Evolutionary conservation across 139 green algal genomes (phyloP).

Genomic region (Micromonas commoda): DNA sequence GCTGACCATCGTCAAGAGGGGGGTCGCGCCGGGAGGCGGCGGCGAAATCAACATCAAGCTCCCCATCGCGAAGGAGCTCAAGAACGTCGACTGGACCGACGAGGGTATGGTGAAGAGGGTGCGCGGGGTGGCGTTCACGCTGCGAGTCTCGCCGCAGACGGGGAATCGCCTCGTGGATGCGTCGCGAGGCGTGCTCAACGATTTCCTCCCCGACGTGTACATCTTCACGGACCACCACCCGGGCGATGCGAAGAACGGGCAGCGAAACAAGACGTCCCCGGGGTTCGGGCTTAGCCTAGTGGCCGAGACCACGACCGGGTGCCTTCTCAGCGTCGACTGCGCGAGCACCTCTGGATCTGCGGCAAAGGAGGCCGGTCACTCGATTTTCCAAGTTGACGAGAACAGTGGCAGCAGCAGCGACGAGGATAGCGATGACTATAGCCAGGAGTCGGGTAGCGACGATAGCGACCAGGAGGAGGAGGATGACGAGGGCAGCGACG

Average conservation of each 20-base stretch:
- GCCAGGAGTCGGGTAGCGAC: neutral
- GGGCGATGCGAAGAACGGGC: neutral
- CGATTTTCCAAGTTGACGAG: no score
- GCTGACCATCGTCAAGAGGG: conserved; percentile 62
- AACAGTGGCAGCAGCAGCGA: neutral
- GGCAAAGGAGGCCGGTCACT: neutral
- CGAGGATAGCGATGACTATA: neutral
- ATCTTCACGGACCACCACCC: conserved; percentile 92
- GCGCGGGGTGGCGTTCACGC: conserved; percentile 84
- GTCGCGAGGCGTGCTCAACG: conserved; percentile 76
- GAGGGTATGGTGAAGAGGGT: conserved; percentile 94
- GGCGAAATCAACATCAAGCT: conserved; percentile 55
- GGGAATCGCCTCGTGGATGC: conserved; percentile 77
- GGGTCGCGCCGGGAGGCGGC: conserved; percentile 69
- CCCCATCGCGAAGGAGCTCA: conserved; percentile 23
- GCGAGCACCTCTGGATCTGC: neutral
- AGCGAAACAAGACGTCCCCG: conserved; percentile 50
- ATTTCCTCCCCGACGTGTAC: conserved; percentile 91
- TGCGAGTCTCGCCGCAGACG: conserved; percentile 59
- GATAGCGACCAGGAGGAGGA: neutral
- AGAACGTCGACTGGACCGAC: conserved; percentile 54
- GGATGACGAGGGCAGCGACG: neutral
- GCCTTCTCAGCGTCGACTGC: conserved; percentile 71
- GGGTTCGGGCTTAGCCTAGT: conserved; percentile 91
- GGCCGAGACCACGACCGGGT: conserved; percentile 87